These are phyloP conservation scores for Aspergillus melleus DNA, from an alignment of 2,329 filamentous ascomycete species.

Conservation along the genomic window DNA sequence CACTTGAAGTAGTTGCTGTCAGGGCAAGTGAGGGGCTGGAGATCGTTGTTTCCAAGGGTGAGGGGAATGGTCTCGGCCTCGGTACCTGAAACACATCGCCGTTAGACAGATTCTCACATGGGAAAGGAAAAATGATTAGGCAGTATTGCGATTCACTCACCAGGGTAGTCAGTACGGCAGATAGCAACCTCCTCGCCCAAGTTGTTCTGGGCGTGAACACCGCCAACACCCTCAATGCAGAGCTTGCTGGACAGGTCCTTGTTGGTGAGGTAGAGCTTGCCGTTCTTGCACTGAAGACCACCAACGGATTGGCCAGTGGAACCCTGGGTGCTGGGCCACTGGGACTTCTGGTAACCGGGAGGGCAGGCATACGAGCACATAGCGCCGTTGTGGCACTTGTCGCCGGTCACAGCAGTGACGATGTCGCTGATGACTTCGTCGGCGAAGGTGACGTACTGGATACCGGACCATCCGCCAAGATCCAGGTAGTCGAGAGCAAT, in stretches of 20 bases:
- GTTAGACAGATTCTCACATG: background rate
- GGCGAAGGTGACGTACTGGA: constrained; percentile 64
- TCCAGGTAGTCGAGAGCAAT: constrained; percentile 67
- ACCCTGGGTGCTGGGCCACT: constrained; percentile 82
- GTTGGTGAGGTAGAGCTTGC: constrained; percentile 78
- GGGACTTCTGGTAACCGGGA: constrained; percentile 86
- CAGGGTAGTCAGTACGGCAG: constrained; percentile 96
- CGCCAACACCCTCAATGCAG: constrained; percentile 70
- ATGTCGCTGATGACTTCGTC: constrained; percentile 64
- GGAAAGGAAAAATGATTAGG: background rate
- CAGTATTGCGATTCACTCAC: constrained; percentile 41
- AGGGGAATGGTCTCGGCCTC: constrained; percentile 85
- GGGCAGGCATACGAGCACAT: constrained; percentile 95
- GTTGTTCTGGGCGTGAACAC: constrained; percentile 74
- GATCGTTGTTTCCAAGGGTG: constrained; percentile 59
- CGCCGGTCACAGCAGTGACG: constrained; percentile 61
- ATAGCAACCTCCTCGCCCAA: constrained; percentile 66
- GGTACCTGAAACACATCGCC: constrained; percentile 49
- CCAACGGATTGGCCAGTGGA: constrained; percentile 80
- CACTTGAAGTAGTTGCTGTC: constrained; percentile 76
- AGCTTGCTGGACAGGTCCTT: constrained; percentile 63
- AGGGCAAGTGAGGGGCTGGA: constrained; percentile 71
- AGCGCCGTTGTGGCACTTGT: constrained; percentile 59
- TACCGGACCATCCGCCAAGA: constrained; percentile 74
- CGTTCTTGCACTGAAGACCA: constrained; percentile 73